These are phyloP conservation scores for Mycena olivaceomarginata DNA, from an alignment of 768 basidiomycete genomes.

Conservation along the genomic window DNA sequence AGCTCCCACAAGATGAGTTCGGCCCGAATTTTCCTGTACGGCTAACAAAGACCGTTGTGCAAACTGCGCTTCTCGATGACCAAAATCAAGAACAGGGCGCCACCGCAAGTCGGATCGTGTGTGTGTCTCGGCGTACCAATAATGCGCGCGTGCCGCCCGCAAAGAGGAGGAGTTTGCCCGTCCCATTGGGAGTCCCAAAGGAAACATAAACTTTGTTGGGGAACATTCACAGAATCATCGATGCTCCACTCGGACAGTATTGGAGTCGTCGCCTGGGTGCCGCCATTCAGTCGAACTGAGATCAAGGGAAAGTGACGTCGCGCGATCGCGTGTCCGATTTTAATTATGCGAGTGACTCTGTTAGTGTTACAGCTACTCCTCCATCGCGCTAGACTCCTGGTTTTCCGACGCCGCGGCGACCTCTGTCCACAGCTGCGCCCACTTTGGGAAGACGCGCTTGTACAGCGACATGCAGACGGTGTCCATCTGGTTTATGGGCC, in stretches of 20 bases:
- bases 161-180: too few species aligned
- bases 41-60: neutral
- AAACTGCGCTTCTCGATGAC: too few species aligned
- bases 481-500: constrained; percentile 96
- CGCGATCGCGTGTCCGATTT: neutral
- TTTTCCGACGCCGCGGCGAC: constrained; percentile 4
- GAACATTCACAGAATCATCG: neutral
- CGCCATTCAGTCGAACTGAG: neutral
- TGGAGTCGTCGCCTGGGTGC: neutral
- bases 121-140: neutral
- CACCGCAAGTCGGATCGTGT: too few species aligned
- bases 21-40: neutral
- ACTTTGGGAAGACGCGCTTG: constrained; percentile 95
- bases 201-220: neutral
- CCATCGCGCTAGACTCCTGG: constrained; percentile 56
- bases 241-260: constrained; percentile 31
- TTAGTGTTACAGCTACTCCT: constrained; percentile 55
- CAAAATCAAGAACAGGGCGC: too few species aligned
- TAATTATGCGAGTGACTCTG: constrained; percentile 20
- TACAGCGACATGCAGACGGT: constrained; percentile 97
- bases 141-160: neutral
- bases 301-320: constrained; percentile 1
- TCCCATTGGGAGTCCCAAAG: too few species aligned
- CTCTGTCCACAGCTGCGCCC: constrained; percentile 75
- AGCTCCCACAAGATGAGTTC: neutral